Percentiles rank a stretch among this genome's conserved stretches.
These are phyloP conservation scores for Pholiota adiposa DNA, from an alignment of 1,284 basidiomycete species.

Conservation along the genomic window DNA sequence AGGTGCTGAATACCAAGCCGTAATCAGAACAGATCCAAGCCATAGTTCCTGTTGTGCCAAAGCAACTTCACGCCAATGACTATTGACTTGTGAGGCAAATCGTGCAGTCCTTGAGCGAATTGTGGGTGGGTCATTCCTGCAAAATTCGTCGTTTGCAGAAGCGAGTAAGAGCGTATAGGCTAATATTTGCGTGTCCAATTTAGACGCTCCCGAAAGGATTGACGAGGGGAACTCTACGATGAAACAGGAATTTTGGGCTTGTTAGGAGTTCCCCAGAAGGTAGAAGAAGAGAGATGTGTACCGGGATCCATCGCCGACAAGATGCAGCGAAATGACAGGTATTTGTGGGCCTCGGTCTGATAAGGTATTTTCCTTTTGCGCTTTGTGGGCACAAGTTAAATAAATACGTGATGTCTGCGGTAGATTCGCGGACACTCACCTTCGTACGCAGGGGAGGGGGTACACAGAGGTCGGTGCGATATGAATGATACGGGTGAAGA, in stretches of 20 bases:
- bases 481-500: not conserved
- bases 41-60: conserved; percentile 17
- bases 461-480: not conserved
- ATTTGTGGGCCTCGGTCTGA: not conserved
- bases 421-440: not conserved
- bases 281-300: not conserved
- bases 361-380: not conserved
- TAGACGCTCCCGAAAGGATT: not conserved
- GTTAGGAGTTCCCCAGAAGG: not conserved
- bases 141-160: conserved; percentile 10
- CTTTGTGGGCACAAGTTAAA: not conserved
- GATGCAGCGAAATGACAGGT: no score
- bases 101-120: conserved; percentile 12
- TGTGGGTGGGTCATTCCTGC: not conserved
- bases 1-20: conserved; percentile 21
- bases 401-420: not conserved
- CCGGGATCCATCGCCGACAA: not conserved
- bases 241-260: not conserved
- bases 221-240: not conserved
- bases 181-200: conserved; percentile 3
- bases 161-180: conserved; percentile 19
- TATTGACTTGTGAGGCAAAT: conserved; percentile 20
- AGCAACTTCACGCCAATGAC: conserved; percentile 18
- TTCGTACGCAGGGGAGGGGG: not conserved
- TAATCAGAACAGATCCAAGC: conserved; percentile 22